Evolutionary conservation across 2,329 filamentous ascomycete genomes (phyloP).

Genomic region (Cladophialophora bantiana): DNA sequence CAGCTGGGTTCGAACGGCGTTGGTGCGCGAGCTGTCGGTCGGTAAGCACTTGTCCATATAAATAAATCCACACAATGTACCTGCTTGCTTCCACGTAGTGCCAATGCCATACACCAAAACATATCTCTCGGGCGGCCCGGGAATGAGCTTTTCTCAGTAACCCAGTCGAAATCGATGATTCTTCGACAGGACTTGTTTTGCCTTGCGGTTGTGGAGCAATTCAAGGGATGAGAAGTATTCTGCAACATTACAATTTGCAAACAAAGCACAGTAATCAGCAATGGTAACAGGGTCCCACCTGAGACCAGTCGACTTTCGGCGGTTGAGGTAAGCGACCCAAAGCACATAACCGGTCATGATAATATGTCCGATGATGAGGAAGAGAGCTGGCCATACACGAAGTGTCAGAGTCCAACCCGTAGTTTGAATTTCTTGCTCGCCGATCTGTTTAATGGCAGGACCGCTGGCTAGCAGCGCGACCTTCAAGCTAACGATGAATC

Average conservation of each 20-base stretch:
- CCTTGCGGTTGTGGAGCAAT: constrained; percentile 8
- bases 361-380: constrained; percentile 18
- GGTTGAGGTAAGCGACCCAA: constrained; percentile 12
- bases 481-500: constrained; percentile 26
- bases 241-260: constrained; percentile 11
- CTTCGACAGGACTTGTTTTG: constrained; percentile 10
- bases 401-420: constrained; percentile 12
- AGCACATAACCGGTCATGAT: constrained; percentile 12
- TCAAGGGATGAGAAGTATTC: constrained; percentile 21
- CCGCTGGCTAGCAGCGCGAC: constrained; percentile 22
- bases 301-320: constrained; percentile 22
- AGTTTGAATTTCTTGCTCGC: neutral
- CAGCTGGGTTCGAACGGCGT: constrained; percentile 3
- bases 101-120: constrained; percentile 16
- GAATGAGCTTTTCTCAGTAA: constrained; percentile 6
- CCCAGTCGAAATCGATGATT: constrained; percentile 22
- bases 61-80: neutral
- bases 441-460: constrained; percentile 3
- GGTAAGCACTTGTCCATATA: constrained; percentile 4
- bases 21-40: neutral
- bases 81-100: constrained; percentile 5
- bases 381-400: constrained; percentile 17
- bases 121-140: neutral
- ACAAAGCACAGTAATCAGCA: constrained; percentile 21
- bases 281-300: constrained; percentile 23